phyloP scores from a whole-genome alignment of 1,139 yeast genomes.

The Pichia norvegensis region DNA sequence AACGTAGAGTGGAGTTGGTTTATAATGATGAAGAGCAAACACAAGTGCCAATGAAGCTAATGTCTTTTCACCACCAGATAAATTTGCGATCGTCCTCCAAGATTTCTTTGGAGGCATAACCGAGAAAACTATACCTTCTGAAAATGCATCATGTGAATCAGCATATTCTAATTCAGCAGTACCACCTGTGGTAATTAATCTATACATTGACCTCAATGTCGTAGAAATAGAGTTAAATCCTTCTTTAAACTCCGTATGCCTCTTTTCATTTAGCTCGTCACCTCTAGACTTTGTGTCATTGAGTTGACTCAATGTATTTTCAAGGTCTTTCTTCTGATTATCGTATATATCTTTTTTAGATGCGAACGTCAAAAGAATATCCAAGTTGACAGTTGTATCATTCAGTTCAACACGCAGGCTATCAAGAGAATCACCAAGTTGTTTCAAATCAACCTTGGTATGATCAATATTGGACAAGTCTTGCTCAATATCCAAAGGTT shows the following conservation, averaged over 20 bases:
- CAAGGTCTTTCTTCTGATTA: conserved; percentile 56
- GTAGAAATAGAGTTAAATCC: conserved; percentile 84
- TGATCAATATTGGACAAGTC: conserved; percentile 39
- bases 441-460: conserved; percentile 40
- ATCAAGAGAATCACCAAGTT: conserved; percentile 45
- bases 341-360: conserved; percentile 56
- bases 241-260: conserved; percentile 86
- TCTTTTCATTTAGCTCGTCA: conserved; percentile 63
- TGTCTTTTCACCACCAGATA: conserved; percentile 98
- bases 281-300: conserved; percentile 56
- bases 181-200: conserved; percentile 98
- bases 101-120: conserved; percentile 99
- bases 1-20: conserved; percentile 95
- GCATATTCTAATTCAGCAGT: conserved; percentile 95
- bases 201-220: conserved; percentile 93
- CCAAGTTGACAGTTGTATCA: conserved; percentile 60
- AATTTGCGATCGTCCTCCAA: conserved; percentile 90
- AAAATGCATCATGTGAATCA: conserved; percentile 94
- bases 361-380: conserved; percentile 71
- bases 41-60: conserved; percentile 91
- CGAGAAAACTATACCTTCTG: conserved; percentile 92
- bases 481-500: conserved; percentile 4
- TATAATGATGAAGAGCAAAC: conserved; percentile 91
- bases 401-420: conserved; percentile 51
- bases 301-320: conserved; percentile 51